phyloP scores from a whole-genome alignment of 352 stramenopile species.

The Phytopythium boreale region DNA sequence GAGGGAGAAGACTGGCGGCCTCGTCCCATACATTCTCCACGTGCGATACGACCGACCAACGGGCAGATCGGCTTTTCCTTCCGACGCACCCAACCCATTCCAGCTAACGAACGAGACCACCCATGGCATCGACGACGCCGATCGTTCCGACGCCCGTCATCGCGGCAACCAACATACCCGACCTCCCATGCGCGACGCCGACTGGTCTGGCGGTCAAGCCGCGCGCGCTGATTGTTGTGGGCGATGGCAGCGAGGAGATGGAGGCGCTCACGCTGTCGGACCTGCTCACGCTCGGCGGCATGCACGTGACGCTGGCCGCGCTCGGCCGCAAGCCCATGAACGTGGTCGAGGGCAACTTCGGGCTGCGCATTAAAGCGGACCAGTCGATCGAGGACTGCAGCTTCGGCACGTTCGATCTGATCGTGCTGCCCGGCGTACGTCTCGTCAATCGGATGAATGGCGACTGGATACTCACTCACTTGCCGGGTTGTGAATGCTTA shows the following conservation, averaged over 20 bases:
- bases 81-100: not conserved
- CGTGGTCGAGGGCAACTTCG: conserved; percentile 58
- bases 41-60: not conserved
- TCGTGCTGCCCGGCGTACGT: conserved; percentile 66
- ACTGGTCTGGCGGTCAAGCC: conserved; percentile 42
- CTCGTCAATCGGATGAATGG: not conserved
- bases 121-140: not conserved
- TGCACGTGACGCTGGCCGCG: conserved; percentile 56
- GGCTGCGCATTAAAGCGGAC: conserved; percentile 56
- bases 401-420: conserved; percentile 59
- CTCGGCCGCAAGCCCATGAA: conserved; percentile 56
- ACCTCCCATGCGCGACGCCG: not conserved
- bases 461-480: not conserved
- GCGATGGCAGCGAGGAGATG: conserved; percentile 65
- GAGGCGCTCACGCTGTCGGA: conserved; percentile 65
- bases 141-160: not conserved
- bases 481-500: conserved; percentile 9
- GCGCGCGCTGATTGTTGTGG: conserved; percentile 54
- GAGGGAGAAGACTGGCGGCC: not conserved
- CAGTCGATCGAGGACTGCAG: conserved; percentile 67
- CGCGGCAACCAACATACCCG: not conserved
- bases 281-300: conserved; percentile 46
- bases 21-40: not conserved
- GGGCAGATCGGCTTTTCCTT: not conserved
- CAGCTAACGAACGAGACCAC: not conserved